Base-by-base conservation (phyloP, 768 basidiomycete genomes). In the Tricholoma saponaceum region DNA sequence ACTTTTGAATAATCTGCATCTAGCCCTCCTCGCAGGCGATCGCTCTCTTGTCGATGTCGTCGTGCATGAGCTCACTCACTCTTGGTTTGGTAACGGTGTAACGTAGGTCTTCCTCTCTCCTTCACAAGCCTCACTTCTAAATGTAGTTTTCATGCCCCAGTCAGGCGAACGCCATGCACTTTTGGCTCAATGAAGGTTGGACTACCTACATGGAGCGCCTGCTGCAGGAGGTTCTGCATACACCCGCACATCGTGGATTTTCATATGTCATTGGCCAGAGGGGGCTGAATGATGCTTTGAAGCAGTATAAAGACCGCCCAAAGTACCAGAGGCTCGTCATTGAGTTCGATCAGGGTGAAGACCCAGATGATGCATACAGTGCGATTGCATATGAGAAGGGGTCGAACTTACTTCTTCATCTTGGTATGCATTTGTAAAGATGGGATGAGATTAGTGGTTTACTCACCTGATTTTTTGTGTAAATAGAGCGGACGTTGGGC, bases 171-270 rank as follows among this genome's bases (percentile, higher is more conserved):
- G 84, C 89, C 0, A 82, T 83, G 0, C 89, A 91, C 70, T 92
- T 92, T 73, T 92, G 90, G 90, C 82, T 94, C 37, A 94, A 93
- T 68, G 90, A 95, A 75, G 89, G 93, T 25, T 95, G 91, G 89
- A 97, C 95, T 30, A 95, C 91, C 0, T 98, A 95, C 67, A 86
- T 91, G 28, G 95, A 98, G 68, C 85, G 94, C 14, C 72, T 96
- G 7, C 75, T 96, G 46, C 84, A 84, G 50, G 79, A 86, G 60
- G 73, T 78, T 46, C 75, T 94, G 3, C 84, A 92, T 67, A 82
- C 88, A 0, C 84, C 89, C 16, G 85, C 85, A 2, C 83, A 87
- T 51, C 85, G 94, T 43, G 92, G 85, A 16, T 90, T 98, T 66
- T 83, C 85, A 7, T 96, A 80, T 70, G 74, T 92, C 58, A 87